Percentiles rank a stretch among this genome's conserved stretches.
Evolutionary conservation across 192 early-diverging fungal species (phyloP).

Genomic region (Entophlyctis helioformis): DNA sequence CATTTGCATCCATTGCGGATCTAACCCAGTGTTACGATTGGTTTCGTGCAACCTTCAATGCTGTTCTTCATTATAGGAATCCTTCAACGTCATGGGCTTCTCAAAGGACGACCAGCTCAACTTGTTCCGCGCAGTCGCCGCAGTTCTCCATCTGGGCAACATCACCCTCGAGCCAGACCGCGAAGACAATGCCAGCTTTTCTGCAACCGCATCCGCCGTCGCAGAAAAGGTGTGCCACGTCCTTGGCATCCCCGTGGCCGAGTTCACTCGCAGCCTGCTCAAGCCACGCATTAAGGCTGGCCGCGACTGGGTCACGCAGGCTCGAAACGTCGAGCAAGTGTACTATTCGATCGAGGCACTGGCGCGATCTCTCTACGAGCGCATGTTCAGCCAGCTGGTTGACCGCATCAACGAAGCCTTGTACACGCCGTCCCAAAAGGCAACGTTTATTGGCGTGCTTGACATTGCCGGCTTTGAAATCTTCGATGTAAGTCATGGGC

Average conservation of each 20-base stretch:
- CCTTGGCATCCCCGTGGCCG: conserved; percentile 74
- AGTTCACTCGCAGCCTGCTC: conserved; percentile 77
- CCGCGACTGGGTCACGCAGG: conserved; percentile 89
- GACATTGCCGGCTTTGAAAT: conserved; percentile 99
- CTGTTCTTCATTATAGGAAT: too few relatives aligned
- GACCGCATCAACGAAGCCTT: conserved; percentile 70
- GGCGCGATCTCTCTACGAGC: conserved; percentile 84
- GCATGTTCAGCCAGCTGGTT: conserved; percentile 88
- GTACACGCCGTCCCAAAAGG: conserved; percentile 50
- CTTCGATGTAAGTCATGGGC: conserved; percentile 67
- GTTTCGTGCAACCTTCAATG: too few relatives aligned
- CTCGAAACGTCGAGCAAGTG: conserved; percentile 77
- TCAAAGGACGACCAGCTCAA: conserved; percentile 61
- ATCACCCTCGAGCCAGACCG: conserved; percentile 66
- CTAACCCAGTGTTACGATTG: too few relatives aligned
- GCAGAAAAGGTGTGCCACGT: conserved; percentile 90
- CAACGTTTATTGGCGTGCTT: conserved; percentile 87
- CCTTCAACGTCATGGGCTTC: conserved; percentile 79
- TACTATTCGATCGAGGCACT: conserved; percentile 82
- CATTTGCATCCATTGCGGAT: too few relatives aligned
- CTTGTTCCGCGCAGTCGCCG: conserved; percentile 71
- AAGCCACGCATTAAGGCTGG: conserved; percentile 90
- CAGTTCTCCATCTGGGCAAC: conserved; percentile 90
- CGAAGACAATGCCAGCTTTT: conserved; percentile 78
- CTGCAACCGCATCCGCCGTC: conserved; percentile 43